Percentiles rank a stretch among this genome's conserved stretches.
Conservation (phyloP, 768 basidiomycete genomes). For the Astraeus odoratus region DNA sequence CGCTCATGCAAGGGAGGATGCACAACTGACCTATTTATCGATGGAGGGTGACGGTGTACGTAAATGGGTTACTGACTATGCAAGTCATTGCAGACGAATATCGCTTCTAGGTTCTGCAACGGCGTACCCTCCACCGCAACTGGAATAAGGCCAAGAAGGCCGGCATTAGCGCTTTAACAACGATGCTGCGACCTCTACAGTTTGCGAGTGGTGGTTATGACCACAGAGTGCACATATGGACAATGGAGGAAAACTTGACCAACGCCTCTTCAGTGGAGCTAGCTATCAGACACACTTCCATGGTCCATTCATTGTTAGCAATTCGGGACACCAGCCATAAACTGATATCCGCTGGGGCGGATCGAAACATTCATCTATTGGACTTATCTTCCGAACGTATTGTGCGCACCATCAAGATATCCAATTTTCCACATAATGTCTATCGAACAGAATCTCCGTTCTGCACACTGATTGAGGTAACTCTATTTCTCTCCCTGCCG, state of each 20-base stretch:
- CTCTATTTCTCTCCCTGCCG: background rate
- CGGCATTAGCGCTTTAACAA: slow-evolving; percentile 37
- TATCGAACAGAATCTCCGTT: slow-evolving; percentile 32
- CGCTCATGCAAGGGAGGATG: slow-evolving; percentile 32
- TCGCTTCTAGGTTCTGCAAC: slow-evolving; percentile 6
- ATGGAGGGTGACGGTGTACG: slow-evolving; percentile 18
- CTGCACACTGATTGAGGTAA: slow-evolving; percentile 40
- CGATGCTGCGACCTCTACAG: slow-evolving; percentile 33
- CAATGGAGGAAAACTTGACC: slow-evolving; percentile 28
- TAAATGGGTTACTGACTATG: background rate
- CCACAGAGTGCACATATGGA: slow-evolving; percentile 43
- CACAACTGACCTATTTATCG: slow-evolving; percentile 25
- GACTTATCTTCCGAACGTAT: slow-evolving; percentile 43
- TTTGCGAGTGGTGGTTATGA: slow-evolving; percentile 48
- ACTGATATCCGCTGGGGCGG: slow-evolving; percentile 41
- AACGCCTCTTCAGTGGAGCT: slow-evolving; percentile 26
- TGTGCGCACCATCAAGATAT: slow-evolving; percentile 32
- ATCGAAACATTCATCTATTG: slow-evolving; percentile 38
- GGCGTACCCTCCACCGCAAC: slow-evolving; percentile 18
- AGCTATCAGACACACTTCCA: slow-evolving; percentile 36
- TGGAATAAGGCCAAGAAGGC: slow-evolving; percentile 30
- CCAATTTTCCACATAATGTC: slow-evolving; percentile 39
- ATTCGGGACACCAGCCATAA: slow-evolving; percentile 41
- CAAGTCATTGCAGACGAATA: slow-evolving; percentile 2
- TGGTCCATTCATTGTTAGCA: slow-evolving; percentile 37